Evolutionary conservation across 805 yeast genomes (phyloP).

Genomic region (Metschnikowia drakensbergensis): DNA sequence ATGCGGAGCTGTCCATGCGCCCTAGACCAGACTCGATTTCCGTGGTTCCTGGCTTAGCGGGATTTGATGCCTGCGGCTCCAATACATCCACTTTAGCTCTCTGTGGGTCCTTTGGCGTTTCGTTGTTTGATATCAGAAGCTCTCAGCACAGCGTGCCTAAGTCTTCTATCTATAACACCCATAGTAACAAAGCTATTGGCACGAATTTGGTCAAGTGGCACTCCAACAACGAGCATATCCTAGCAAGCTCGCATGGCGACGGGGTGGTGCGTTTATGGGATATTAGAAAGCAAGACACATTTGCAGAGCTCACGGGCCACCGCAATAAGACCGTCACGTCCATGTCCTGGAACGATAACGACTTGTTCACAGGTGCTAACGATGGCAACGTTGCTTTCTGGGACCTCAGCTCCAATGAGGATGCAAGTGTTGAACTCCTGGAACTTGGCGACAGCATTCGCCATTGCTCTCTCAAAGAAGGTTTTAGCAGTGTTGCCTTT

Average conservation of each 20-base stretch:
- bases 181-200: constrained; percentile 12
- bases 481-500: constrained; percentile 40
- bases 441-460: constrained; percentile 12
- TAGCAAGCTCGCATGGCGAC: constrained; percentile 62
- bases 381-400: constrained; percentile 71
- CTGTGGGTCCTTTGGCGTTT: constrained; percentile 70
- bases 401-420: constrained; percentile 43
- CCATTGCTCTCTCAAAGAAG: constrained; percentile 45
- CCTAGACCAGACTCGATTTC: constrained; percentile 54
- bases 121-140: constrained; percentile 66
- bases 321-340: constrained; percentile 46
- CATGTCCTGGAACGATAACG: constrained; percentile 56
- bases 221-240: constrained; percentile 50
- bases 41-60: constrained; percentile 46
- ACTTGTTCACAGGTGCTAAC: constrained; percentile 54
- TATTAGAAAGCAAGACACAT: constrained; percentile 55
- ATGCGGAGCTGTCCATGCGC: constrained; percentile 39
- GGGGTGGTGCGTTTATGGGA: constrained; percentile 70
- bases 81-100: constrained; percentile 44
- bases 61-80: constrained; percentile 37
- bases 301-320: constrained; percentile 55
- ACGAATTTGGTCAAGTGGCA: constrained; percentile 61
- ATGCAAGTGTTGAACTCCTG: constrained; percentile 8
- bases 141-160: constrained; percentile 36
- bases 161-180: constrained; percentile 12